These are phyloP conservation scores for Sicyos edulis DNA, from an alignment of 306 rosid genomes.

Conservation along the genomic window DNA sequence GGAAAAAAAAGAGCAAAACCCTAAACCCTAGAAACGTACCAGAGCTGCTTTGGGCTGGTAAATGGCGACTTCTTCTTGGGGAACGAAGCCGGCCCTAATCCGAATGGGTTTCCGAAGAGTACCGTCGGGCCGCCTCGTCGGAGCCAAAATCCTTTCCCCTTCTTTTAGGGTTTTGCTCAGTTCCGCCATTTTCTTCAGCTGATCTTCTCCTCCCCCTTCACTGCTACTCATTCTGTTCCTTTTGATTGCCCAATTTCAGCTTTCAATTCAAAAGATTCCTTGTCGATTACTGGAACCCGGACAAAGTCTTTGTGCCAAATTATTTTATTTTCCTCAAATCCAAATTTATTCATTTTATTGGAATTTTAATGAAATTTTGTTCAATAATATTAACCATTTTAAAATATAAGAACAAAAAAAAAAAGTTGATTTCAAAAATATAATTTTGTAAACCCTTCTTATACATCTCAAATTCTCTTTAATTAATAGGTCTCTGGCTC, in stretches of 20 bases:
- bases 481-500: no score
- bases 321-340: no score
- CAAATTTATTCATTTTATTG: no score
- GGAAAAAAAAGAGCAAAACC: not conserved
- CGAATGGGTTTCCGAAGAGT: slow-evolving; percentile 75
- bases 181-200: slow-evolving; percentile 29
- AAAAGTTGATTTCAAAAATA: no score
- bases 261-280: no score
- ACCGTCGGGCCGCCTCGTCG: slow-evolving; percentile 88
- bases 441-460: no score
- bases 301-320: no score
- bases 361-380: no score
- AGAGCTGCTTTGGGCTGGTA: slow-evolving; percentile 70
- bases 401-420: no score
- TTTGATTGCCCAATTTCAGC: not conserved
- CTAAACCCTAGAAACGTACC: slow-evolving; percentile 26
- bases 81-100: slow-evolving; percentile 74
- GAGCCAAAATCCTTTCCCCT: slow-evolving; percentile 75
- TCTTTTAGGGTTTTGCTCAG: slow-evolving; percentile 60
- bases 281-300: no score
- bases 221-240: slow-evolving; percentile 31
- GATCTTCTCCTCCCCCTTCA: slow-evolving; percentile 30
- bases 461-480: no score
- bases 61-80: slow-evolving; percentile 87
- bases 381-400: no score